Base-by-base conservation (phyloP, 1,284 basidiomycete species). In the Rhizoctonia solani region DNA sequence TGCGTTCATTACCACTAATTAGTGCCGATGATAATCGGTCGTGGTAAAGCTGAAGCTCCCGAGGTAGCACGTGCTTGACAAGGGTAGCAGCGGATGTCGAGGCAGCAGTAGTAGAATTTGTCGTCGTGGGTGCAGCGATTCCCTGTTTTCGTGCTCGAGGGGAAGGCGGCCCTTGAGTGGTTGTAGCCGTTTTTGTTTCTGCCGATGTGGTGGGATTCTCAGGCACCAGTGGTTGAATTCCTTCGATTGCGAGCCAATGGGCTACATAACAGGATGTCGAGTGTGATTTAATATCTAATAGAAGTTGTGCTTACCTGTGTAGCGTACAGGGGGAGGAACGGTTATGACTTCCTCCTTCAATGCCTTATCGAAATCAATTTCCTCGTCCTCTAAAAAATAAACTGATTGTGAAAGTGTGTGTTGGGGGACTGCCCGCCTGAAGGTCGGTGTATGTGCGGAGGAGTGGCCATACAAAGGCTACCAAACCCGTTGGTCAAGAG, bases 241-340 rank as follows among this genome's bases (percentile, higher is more conserved):
- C 96, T 75, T 99, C 96, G 25, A 99, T 93, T 0, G 96, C 95
- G 23, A 99, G 83, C 97, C 96, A 99, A 76, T 99, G 96, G 3
- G 95, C 93, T 25, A 29, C 19, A 19, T 19, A 69, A 37, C 23
- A 5, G 13, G 39, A 46, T 14, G 50, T 37, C 21, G 49, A 11
- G 75, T 25, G 71, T 21, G 13, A 19, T 5, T 42, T 47, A 16
- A 29, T 21, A 49, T 3, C 14, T 11, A 25, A 9, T 3, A 21
- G 4, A 37, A 39, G n/a, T 44, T 23, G 11, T 14, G 67, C 72
- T 52, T 30, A 73, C 76, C 75, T 21, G 87, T 88, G 87, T 90
- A 94, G 69, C 81, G 86, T 55, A 90, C 86, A 41, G 87, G 88
- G 72, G 87, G 87, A 0, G 92, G 90, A 11, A 93, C 77, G 0